Base-by-base conservation (phyloP, 1,284 basidiomycete genomes). In the Mixia osmundae region DNA sequence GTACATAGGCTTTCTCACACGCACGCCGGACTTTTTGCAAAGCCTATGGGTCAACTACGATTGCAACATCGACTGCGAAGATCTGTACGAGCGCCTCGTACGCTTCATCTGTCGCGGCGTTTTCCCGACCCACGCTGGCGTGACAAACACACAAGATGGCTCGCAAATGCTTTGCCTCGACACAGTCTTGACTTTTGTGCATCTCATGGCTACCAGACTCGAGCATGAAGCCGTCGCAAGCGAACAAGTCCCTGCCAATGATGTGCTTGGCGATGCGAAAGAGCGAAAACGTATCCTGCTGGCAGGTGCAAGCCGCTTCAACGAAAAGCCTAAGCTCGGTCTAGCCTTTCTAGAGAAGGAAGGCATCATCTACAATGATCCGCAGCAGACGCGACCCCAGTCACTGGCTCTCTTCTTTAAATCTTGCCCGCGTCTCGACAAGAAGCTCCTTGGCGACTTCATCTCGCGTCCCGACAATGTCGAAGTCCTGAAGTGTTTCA, bases 41-140 rank as follows among this genome's bases (percentile, higher is more conserved):
- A 82, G 94, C 52, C 62, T 95, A 8, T 99, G 82, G 62, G 67
- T 72, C 40, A 97, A 97, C 56, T 97, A 91, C 56, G 91, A 99
- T 55, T 95, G 85, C 54, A 79, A 94, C 50, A 72, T 78, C 44
- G 87, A 95, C 51, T 87, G 79, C 56, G 87, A 95, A 60, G 87
- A 97, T 54, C 59, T 97, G 40, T 94, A 89, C 50, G 85, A 95
- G 54, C 65, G 78, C 6, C 58, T 95, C n/a, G 63, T 91, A 39
- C 73, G 74, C 15, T 95, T 95, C 57, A 60, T 94, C 44, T 80
- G 54, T 35, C 51, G 58, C 19, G 52, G 32, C 46, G 55, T 39
- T 37, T 35, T 28, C 41, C 44, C 25, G 21, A 14, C 15, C 15
- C 15, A 16, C n/a, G 25, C 11, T 22, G 35, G 16, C 25, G 20